Evolutionary conservation across 2,329 filamentous ascomycete species (phyloP), one percentile per base, ranked within the genome.

Genomic region (Xylaria sp.): DNA sequence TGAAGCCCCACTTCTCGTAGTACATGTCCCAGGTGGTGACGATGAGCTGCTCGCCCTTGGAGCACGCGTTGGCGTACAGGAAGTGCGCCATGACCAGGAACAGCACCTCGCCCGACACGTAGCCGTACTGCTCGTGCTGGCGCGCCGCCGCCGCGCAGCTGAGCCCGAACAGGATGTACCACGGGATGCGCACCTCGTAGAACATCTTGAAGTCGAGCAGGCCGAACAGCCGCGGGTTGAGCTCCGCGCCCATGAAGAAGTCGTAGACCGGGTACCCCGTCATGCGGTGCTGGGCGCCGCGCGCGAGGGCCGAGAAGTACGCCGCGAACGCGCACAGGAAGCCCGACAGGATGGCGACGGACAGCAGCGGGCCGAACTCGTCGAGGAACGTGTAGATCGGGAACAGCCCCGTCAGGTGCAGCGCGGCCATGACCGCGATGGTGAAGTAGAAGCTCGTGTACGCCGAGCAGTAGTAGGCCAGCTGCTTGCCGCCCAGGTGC

Each of bases 191-290:
- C 57, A 96, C 91, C 72, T 96, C 92, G 68, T 91, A 94, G 76
- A 96, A 96, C 92, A 96, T 96, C 79, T 96, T 96, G 78, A 95
- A 91, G 74, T 96, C 92, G 49, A 96, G 77, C 63, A 92, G 89
- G 24, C 88, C 89, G 69, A 92, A 93, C 79, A 97, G 84, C 58
- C 91, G 84, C 1, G 91, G 91, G 77, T 96, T 96, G 52, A 96
- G 79, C 76, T 96, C 91, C 4, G 91, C 89, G 39, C 91, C 91
- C 84, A 96, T 92, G 79, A 95, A 96, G 77, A 95, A 96, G 74
- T 96, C 91, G 70, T 95, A 95, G 69, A 95, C 82, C 34, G 82
- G 84, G 66, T 88, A 84, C 19, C 91, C 91, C 6, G 91, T 96
- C 92, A 97, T 97, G 60, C 93, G 89, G 73, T 97, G 92, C 69